Base-by-base conservation (phyloP, 2,329 filamentous ascomycete genomes). In the Ilyonectria destructans region DNA sequence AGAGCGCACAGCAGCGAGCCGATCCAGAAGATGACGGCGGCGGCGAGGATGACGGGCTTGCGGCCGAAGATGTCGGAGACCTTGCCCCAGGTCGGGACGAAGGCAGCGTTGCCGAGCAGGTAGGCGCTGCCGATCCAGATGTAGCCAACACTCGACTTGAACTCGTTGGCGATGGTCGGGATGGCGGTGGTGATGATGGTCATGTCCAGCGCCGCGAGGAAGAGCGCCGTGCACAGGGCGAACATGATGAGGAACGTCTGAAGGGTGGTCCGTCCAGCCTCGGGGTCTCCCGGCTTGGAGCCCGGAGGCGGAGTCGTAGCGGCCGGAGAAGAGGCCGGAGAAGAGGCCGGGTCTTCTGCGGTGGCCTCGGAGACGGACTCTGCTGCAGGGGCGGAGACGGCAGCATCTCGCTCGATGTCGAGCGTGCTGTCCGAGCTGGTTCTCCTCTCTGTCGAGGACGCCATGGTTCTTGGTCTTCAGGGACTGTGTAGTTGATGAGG, bases 101-200 rank as follows among this genome's bases (percentile, higher is more conserved):
- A 87, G 78, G 85, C 88, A 1, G 92, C 90, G 76, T 90, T 91
- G 62, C 90, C 91, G 12, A 95, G 87, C 7, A 94, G 84, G 75
- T 93, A 96, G 3, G 92, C 89, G 43, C 88, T 90, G 15, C 93
- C 93, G 69, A 96, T 91, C 93, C 93, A 95, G 58, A 91, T 88
- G 80, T 95, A 95, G 26, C 92, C 92, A 17, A 88, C 83, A 3
- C 89, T 89, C 6, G 92, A 92, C 51, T 89, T 77, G 68, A 95
- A 88, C 67, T 92, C 85, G 37, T 81, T 80, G 6, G 88, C 85
- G 70, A 93, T 93, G 15, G 89, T 90, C 0, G 91, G 91, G 6
- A 92, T 84, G 6, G 91, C 89, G 0, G 91, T 92, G 12, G 91
- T 87, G 72, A 93, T 84, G 76, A 92, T 91, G 33, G 90, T 92